Evolutionary conservation across 306 rosid genomes (phyloP).

Genomic region (Trichosanthes truncata): DNA sequence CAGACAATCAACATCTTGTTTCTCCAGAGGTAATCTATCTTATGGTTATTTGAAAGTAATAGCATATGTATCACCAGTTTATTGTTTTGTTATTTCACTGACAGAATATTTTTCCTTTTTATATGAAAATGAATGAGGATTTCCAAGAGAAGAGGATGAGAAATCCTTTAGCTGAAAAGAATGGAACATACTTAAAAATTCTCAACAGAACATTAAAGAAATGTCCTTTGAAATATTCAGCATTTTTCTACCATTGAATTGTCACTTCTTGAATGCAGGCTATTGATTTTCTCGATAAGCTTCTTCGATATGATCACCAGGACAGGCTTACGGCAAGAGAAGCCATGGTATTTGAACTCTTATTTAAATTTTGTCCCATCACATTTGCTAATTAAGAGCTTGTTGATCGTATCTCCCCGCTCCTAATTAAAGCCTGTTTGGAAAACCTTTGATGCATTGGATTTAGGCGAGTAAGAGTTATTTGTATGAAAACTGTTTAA

Average conservation of each 20-base stretch:
- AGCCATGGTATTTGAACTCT: conserved; percentile 61
- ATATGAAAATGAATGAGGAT: background rate
- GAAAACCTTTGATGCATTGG: background rate
- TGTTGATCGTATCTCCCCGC: background rate
- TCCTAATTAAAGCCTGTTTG: background rate
- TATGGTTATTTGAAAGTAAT: background rate
- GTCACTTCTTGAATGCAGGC: conserved; percentile 40
- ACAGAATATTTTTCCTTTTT: background rate
- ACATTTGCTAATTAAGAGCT: background rate
- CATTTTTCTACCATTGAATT: background rate
- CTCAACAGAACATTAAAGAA: background rate
- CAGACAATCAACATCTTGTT: conserved; percentile 93
- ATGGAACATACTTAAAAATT: background rate
- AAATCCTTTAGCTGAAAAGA: background rate
- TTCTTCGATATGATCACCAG: conserved; percentile 90
- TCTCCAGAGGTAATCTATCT: conserved; percentile 67
- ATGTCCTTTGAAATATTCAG: background rate
- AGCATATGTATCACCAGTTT: background rate
- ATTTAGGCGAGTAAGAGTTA: background rate
- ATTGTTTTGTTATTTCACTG: background rate
- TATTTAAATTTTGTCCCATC: background rate
- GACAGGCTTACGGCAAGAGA: conserved; percentile 94
- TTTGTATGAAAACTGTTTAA: background rate
- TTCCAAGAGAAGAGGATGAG: background rate
- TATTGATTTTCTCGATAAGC: conserved; percentile 95